Percentiles rank a stretch among this genome's conserved stretches.
Evolutionary conservation across 257 asterid species (phyloP).

Genomic region (Nicotiana noctiflora): DNA sequence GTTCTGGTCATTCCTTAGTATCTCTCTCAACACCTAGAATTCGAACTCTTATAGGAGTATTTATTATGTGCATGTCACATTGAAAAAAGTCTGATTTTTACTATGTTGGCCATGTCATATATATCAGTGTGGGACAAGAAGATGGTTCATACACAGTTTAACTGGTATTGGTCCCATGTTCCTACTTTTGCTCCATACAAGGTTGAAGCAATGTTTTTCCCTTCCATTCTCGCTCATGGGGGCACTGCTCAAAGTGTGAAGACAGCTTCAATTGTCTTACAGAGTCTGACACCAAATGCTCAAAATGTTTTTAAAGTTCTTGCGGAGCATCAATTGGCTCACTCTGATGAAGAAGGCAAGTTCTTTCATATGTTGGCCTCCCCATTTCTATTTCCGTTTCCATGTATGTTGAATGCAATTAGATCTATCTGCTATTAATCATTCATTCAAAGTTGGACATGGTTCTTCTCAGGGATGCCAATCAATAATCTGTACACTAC

Average conservation of each 20-base stretch:
- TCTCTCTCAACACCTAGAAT: neutral
- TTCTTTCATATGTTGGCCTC: neutral
- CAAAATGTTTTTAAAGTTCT: slow-evolving; percentile 74
- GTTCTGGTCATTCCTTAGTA: neutral
- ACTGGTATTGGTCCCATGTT: slow-evolving; percentile 94
- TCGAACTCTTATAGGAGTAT: neutral
- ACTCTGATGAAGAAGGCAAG: slow-evolving; percentile 90
- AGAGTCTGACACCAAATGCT: slow-evolving; percentile 94
- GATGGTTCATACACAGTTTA: slow-evolving; percentile 95
- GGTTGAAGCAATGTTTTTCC: slow-evolving; percentile 73
- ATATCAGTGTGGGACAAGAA: slow-evolving; percentile 88
- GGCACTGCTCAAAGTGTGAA: slow-evolving; percentile 72
- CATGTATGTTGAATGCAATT: neutral
- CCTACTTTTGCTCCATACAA: slow-evolving; percentile 90
- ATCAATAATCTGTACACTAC: slow-evolving; percentile 53
- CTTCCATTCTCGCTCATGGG: slow-evolving; percentile 72
- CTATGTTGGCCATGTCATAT: neutral
- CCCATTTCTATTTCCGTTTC: slow-evolving; percentile 5
- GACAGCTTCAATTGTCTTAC: slow-evolving; percentile 84
- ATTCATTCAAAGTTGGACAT: neutral
- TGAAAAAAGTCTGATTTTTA: neutral
- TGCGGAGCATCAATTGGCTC: slow-evolving; percentile 71
- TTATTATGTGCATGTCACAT: neutral
- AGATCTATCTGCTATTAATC: neutral
- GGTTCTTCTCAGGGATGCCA: slow-evolving; percentile 63